phyloP scores from a whole-genome alignment of 2,329 filamentous ascomycete genomes.

The Alternaria metachromatica region DNA sequence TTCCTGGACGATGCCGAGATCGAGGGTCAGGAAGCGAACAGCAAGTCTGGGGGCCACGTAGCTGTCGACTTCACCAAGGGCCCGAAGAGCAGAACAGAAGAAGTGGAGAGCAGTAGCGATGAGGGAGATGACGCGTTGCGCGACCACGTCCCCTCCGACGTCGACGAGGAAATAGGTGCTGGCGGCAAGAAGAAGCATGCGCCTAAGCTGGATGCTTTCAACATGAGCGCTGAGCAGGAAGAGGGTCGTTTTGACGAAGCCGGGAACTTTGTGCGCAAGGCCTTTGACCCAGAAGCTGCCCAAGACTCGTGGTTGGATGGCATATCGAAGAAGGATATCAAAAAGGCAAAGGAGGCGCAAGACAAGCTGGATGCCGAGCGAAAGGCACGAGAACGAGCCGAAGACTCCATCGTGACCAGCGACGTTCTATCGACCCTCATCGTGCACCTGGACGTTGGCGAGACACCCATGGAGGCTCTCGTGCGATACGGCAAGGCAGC shows the following conservation, averaged over 20 bases:
- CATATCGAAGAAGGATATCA: slow-evolving; percentile 92
- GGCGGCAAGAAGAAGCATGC: slow-evolving; percentile 92
- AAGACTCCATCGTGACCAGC: slow-evolving; percentile 75
- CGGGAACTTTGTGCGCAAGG: slow-evolving; percentile 91
- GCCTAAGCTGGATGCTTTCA: slow-evolving; percentile 94
- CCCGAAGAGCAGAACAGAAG: slow-evolving; percentile 57
- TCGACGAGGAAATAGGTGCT: slow-evolving; percentile 89
- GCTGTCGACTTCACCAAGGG: slow-evolving; percentile 62
- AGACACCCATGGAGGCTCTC: slow-evolving; percentile 88
- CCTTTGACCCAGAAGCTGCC: slow-evolving; percentile 83
- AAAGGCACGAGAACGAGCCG: slow-evolving; percentile 71
- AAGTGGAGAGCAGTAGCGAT: slow-evolving; percentile 66
- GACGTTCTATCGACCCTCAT: slow-evolving; percentile 80
- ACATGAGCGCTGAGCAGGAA: slow-evolving; percentile 87
- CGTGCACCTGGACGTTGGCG: slow-evolving; percentile 73
- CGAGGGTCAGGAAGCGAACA: slow-evolving; percentile 76
- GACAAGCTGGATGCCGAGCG: slow-evolving; percentile 82
- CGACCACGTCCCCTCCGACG: slow-evolving; percentile 69
- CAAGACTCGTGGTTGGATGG: slow-evolving; percentile 95
- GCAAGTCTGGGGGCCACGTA: slow-evolving; percentile 75
- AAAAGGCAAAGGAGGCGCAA: slow-evolving; percentile 82
- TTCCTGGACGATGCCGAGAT: slow-evolving; percentile 71
- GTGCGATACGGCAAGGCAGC: slow-evolving; percentile 75
- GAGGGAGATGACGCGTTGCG: slow-evolving; percentile 68
- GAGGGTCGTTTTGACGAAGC: slow-evolving; percentile 90